These are phyloP conservation scores for Hypsizygus marmoreus DNA, from an alignment of 768 basidiomycete species.

Conservation along the genomic window DNA sequence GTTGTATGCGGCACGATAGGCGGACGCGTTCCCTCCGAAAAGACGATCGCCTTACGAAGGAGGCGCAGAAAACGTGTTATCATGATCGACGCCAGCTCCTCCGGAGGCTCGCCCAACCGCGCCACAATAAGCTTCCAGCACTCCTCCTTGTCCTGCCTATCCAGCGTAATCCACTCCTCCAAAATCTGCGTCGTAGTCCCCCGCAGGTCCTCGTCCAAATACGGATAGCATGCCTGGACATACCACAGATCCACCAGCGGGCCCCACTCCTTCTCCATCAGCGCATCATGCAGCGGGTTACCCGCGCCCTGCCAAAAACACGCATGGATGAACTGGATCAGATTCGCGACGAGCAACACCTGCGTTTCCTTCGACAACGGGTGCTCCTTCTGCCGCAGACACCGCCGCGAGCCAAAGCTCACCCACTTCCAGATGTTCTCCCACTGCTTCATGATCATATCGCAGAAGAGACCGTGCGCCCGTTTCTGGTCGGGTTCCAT, in stretches of 20 bases:
- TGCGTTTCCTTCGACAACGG: neutral
- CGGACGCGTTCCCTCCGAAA: neutral
- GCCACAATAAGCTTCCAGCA: neutral
- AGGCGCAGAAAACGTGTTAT: neutral
- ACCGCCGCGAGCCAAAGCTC: neutral
- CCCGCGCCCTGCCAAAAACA: too few relatives aligned
- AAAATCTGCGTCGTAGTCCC: neutral
- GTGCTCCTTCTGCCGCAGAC: neutral
- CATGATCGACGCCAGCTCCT: neutral
- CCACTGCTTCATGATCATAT: neutral
- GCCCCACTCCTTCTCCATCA: neutral
- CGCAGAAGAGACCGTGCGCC: neutral
- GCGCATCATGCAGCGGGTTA: too few relatives aligned
- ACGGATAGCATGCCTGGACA: neutral
- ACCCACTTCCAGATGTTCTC: neutral
- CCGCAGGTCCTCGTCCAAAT: neutral
- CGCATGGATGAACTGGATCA: too few relatives aligned
- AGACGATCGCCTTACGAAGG: neutral
- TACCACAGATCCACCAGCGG: neutral
- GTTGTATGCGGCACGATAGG: neutral
- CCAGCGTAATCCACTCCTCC: neutral
- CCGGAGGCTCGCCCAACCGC: neutral
- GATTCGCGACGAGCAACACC: neutral
- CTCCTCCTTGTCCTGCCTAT: neutral
- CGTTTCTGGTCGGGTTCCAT: neutral